Conservation (phyloP, 2,329 filamentous ascomycete genomes). For the Sordariomycetes sp. region DNA sequence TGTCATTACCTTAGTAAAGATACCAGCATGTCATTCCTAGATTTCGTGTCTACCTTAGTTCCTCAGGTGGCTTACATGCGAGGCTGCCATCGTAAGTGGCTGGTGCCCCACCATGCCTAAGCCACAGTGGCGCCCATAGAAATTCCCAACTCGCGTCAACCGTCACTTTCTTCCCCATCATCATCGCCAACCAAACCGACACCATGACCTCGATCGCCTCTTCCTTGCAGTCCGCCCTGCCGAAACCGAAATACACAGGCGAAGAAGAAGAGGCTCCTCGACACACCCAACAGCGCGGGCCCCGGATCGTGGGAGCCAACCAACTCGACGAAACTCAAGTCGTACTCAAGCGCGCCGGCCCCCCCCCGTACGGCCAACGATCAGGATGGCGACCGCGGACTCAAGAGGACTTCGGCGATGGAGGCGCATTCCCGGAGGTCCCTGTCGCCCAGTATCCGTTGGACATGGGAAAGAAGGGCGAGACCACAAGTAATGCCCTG, state of each 20-base stretch:
- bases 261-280: constrained; percentile 74
- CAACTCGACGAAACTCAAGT: constrained; percentile 81
- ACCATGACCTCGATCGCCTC: constrained; percentile 58
- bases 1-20: too few species aligned
- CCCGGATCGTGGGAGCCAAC: constrained; percentile 70
- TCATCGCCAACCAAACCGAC: constrained; percentile 8
- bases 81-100: not conserved
- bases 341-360: constrained; percentile 72
- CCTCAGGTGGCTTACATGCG: constrained; percentile 5
- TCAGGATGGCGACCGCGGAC: constrained; percentile 82
- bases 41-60: too few species aligned
- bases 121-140: constrained; percentile 3
- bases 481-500: constrained; percentile 71
- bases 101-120: not conserved
- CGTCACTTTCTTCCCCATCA: constrained; percentile 11
- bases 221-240: constrained; percentile 70
- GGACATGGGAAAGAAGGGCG: constrained; percentile 80
- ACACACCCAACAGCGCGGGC: constrained; percentile 66
- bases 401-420: constrained; percentile 90
- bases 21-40: too few species aligned
- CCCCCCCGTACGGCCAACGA: constrained; percentile 81
- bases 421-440: constrained; percentile 91
- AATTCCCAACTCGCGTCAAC: constrained; percentile 2
- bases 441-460: constrained; percentile 91
- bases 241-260: constrained; percentile 83